Base-by-base conservation (phyloP, 306 rosid genomes). In the Inga oerstediana region DNA sequence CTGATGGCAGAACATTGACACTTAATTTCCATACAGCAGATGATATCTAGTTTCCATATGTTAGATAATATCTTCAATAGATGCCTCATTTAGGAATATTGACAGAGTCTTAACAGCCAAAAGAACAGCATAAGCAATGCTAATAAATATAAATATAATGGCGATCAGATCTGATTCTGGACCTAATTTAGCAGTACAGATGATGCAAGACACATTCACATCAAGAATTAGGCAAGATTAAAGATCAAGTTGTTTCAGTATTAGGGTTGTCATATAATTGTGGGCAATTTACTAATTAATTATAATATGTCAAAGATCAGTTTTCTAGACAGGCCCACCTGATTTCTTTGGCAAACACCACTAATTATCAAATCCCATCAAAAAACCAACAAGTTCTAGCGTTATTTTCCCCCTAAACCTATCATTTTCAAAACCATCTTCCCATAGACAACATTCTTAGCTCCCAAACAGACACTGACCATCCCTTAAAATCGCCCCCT, bases 1-100 rank as follows among this genome's bases (percentile, higher is more conserved):
- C 88, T 79, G 85, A 78, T 76, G 80, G 27, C 77, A 83, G 80
- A 75, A 79, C 70, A 80, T 20, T 51, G 77, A 30, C 76, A 76
- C 52, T 80, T 77, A 52, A 19, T 16, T 51, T 52, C 22, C n/a
- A 52, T 52, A 52, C 16, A 19, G 59, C 3, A 52, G 59, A 52
- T 52, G 16, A 52, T 52, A 66, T 59, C 56, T 65, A 52, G 59
- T 52, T 52, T 52, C 59, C n/a, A 52, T 52, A 52, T 52, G n/a
- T 22, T 15, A 51, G 59, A 52, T 52, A 52, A 52, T 52, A 59
- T 65, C 56, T 58, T 75, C 44, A 80, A 46, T 72, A 83, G 64
- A 77, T 82, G 76, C 70, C 75, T 72, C 61, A 52, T 66, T 67
- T 74, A 20, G 41, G 49, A 64, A 78, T 35, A 17, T 67, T 70